Conservation (phyloP, 2,329 filamentous ascomycete species). For the Aspergillus vadensis region DNA sequence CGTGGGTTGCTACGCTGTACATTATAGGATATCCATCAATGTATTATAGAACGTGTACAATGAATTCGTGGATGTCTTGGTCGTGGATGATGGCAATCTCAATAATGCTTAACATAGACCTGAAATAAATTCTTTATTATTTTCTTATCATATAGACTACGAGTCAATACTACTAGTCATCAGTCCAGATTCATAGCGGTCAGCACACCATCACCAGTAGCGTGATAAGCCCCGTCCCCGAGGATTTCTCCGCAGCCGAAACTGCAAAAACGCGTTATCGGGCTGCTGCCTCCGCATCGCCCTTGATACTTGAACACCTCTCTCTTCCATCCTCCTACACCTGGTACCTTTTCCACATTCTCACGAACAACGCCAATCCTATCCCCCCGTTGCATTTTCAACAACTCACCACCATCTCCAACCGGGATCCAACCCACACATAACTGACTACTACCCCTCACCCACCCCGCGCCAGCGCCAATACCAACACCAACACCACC, state of each 20-base stretch:
- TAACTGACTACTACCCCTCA: constrained; percentile 9
- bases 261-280: constrained; percentile 14
- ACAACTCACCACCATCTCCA: neutral
- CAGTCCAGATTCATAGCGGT: too few relatives aligned
- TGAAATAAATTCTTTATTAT: too few relatives aligned
- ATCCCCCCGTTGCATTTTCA: neutral
- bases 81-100: too few relatives aligned
- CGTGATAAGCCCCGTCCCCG: neutral
- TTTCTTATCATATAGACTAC: too few relatives aligned
- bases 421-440: neutral
- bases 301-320: neutral
- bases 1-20: too few relatives aligned
- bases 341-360: neutral
- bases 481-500: constrained; percentile 16
- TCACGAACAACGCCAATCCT: neutral
- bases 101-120: too few relatives aligned
- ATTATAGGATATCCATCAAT: too few relatives aligned
- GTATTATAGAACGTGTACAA: too few relatives aligned
- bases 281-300: constrained; percentile 17
- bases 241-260: constrained; percentile 32
- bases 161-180: too few relatives aligned
- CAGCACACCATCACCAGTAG: neutral
- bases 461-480: constrained; percentile 5
- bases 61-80: too few relatives aligned
- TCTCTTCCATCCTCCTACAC: constrained; percentile 2